These are phyloP conservation scores for Cystobasidiaceae sp. DNA, from an alignment of 1,284 basidiomycete species.

Conservation along the genomic window DNA sequence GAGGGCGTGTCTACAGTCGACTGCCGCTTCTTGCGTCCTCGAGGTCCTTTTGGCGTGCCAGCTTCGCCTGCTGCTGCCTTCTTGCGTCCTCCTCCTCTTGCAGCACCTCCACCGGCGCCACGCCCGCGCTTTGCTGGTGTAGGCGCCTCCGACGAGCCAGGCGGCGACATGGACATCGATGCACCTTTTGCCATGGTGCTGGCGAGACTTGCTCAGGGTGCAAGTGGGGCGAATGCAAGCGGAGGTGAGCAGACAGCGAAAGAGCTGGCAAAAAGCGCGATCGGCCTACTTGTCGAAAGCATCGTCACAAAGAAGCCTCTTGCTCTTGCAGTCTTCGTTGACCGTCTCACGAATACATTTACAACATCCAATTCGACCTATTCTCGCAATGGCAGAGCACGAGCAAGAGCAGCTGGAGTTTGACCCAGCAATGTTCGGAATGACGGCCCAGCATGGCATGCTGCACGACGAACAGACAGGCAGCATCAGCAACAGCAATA, in stretches of 20 bases:
- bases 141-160: background rate
- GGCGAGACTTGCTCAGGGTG: background rate
- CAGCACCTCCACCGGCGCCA: background rate
- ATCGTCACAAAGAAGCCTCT: no score
- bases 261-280: background rate
- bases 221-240: background rate
- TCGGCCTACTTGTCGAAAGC: background rate
- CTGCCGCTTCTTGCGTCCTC: conserved; percentile 14
- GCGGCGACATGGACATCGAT: conserved; percentile 26
- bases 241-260: background rate
- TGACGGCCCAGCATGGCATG: conserved; percentile 23
- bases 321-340: no score
- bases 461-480: background rate
- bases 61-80: background rate
- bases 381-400: background rate
- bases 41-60: background rate
- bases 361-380: no score
- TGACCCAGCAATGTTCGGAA: conserved; percentile 31
- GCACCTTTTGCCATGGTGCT: no score
- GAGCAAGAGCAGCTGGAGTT: conserved; percentile 25
- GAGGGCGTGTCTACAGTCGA: background rate
- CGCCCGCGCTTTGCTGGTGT: conserved; percentile 12
- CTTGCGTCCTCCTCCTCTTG: background rate
- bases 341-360: no score
- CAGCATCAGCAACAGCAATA: background rate